Conservation (phyloP, 73 alveolate species). For the Symbiodinium natans region DNA sequence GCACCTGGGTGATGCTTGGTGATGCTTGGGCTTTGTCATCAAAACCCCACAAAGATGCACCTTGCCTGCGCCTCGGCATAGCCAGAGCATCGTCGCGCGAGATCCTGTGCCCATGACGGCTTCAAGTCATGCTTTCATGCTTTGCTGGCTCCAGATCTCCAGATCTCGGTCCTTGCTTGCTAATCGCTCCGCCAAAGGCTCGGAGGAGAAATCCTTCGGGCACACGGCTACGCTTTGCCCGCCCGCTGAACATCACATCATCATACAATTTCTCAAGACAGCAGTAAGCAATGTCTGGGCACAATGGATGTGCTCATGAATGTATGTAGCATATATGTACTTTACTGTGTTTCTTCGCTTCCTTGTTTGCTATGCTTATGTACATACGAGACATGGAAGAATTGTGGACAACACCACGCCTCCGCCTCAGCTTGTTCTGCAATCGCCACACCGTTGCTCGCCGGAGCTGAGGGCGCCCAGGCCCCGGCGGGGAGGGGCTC, state of each 20-base stretch:
- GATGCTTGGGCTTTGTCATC: neutral
- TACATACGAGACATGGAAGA: too few relatives aligned
- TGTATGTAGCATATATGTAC: too few relatives aligned
- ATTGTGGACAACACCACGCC: too few relatives aligned
- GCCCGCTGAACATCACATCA: too few relatives aligned
- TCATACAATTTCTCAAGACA: too few relatives aligned
- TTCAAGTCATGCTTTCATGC: too few relatives aligned
- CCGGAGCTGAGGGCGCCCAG: neutral
- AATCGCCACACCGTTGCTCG: neutral
- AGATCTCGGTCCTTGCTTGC: neutral
- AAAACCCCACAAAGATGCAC: neutral
- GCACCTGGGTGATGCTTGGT: neutral
- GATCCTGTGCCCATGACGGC: conserved; percentile 1
- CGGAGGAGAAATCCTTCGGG: conserved; percentile 66
- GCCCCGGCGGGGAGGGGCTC: neutral
- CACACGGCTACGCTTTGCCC: neutral
- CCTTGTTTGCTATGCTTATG: too few relatives aligned
- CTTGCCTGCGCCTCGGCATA: conserved; percentile 77
- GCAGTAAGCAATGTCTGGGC: too few relatives aligned
- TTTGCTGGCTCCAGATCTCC: too few relatives aligned
- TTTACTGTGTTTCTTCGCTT: too few relatives aligned
- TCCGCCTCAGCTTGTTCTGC: conserved; percentile 8
- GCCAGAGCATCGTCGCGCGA: conserved; percentile 76
- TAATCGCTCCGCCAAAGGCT: conserved; percentile 65
- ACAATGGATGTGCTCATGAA: too few relatives aligned